Conservation (phyloP, 2,329 filamentous ascomycete genomes). For the Pseudocercospora cruenta region DNA sequence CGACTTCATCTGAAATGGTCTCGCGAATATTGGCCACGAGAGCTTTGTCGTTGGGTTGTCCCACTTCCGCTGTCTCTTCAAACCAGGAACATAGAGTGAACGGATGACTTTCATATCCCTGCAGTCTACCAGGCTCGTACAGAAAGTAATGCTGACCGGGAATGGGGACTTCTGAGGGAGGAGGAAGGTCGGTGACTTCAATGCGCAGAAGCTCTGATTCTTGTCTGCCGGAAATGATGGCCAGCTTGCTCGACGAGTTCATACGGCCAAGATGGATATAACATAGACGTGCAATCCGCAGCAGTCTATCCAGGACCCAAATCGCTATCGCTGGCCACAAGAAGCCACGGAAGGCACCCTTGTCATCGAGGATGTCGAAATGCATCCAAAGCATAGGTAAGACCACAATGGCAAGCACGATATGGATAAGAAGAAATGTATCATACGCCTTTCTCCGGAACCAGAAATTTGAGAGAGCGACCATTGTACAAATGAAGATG, state of each 20-base stretch:
- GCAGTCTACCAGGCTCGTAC: constrained; percentile 50
- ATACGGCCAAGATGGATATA: neutral
- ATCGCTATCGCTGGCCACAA: constrained; percentile 55
- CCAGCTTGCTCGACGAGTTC: neutral
- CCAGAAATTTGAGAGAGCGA: constrained; percentile 55
- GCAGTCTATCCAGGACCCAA: constrained; percentile 55
- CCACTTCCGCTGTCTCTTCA: neutral
- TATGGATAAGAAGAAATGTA: constrained; percentile 56
- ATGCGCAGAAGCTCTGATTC: neutral
- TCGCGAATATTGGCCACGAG: neutral
- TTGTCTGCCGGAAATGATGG: neutral
- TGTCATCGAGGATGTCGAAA: constrained; percentile 59
- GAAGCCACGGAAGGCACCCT: constrained; percentile 53
- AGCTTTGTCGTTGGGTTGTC: neutral
- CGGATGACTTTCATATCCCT: constrained; percentile 56
- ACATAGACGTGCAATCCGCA: constrained; percentile 42
- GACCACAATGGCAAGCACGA: constrained; percentile 55
- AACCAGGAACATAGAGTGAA: constrained; percentile 37
- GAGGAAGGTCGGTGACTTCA: neutral
- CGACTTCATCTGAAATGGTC: neutral
- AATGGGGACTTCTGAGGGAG: neutral
- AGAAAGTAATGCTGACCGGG: neutral
- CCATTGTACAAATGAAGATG: constrained; percentile 49
- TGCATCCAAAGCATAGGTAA: constrained; percentile 52
- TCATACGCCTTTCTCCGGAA: constrained; percentile 58